Percentiles rank a stretch among this genome's conserved stretches.
Evolutionary conservation across 345 rosid genomes (phyloP).

Genomic region (Lagerstroemia speciosa): DNA sequence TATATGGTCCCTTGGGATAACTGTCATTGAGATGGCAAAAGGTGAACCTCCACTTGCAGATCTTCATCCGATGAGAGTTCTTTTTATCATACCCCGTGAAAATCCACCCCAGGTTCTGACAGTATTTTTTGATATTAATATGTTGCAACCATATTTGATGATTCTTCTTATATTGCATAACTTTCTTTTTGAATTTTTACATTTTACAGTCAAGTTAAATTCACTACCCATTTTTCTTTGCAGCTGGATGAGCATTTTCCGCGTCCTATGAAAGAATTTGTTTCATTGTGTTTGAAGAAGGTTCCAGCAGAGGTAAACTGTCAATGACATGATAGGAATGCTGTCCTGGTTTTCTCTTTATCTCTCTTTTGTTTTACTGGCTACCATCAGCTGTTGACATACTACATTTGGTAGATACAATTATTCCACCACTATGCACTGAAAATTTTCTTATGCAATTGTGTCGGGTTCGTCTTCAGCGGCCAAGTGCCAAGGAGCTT

Average conservation of each 20-base stretch:
- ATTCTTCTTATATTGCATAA: neutral
- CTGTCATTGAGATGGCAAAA: conserved; percentile 98
- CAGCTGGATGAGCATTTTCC: conserved; percentile 99
- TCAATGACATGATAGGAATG: neutral
- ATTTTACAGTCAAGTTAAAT: conserved; percentile 14
- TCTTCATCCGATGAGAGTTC: conserved; percentile 99
- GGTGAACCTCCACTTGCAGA: conserved; percentile 99
- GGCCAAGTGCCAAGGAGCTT: conserved; percentile 95
- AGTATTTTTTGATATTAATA: conserved; percentile 17
- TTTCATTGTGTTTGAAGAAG: conserved; percentile 85
- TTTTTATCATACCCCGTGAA: conserved; percentile 98
- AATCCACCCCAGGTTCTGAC: conserved; percentile 92
- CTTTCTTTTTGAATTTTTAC: conserved; percentile 5
- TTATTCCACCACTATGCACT: neutral
- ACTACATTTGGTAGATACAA: neutral
- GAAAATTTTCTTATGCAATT: neutral
- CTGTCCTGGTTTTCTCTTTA: neutral
- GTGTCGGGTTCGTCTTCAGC: conserved; percentile 42
- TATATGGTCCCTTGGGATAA: conserved; percentile 98
- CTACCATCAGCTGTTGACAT: neutral
- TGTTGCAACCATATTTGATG: conserved; percentile 8
- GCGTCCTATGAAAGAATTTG: conserved; percentile 95
- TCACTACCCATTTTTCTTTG: conserved; percentile 18
- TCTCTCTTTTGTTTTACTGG: neutral
- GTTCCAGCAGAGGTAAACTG: conserved; percentile 75